Evolutionary conservation across 768 basidiomycete species (phyloP).

Genomic region (Collybia nuda): DNA sequence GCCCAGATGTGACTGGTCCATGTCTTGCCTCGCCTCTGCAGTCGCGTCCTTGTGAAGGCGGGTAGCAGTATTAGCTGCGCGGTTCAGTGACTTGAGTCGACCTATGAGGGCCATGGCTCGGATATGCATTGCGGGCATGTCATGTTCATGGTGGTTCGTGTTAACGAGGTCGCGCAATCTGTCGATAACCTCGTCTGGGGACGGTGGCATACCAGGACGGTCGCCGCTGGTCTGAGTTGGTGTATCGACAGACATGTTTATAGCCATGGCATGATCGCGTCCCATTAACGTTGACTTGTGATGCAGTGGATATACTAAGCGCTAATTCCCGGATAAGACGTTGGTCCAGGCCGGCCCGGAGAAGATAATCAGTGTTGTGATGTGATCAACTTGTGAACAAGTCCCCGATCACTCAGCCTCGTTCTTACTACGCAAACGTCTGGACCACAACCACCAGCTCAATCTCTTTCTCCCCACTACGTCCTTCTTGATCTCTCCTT

Average conservation of each 20-base stretch:
- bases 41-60: conserved; percentile 68
- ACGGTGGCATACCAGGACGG: conserved; percentile 27
- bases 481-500: not conserved
- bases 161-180: conserved; percentile 65
- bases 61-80: conserved; percentile 69
- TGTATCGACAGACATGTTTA: conserved; percentile 7
- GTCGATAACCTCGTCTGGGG: conserved; percentile 55
- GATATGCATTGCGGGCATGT: conserved; percentile 53
- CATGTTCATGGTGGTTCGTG: conserved; percentile 37
- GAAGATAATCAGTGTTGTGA: not conserved
- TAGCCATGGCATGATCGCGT: conserved; percentile 5
- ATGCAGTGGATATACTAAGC: not conserved
- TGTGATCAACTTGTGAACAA: too few species aligned
- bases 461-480: not conserved
- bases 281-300: not conserved
- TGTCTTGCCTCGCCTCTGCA: conserved; percentile 78
- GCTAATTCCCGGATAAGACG: too few species aligned
- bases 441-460: too few species aligned
- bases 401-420: not conserved
- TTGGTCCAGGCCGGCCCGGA: not conserved
- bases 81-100: conserved; percentile 77
- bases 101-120: conserved; percentile 77
- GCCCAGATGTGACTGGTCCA: conserved; percentile 87
- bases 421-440: not conserved
- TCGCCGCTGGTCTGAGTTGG: conserved; percentile 26